Evolutionary conservation across 2,329 filamentous ascomycete genomes (phyloP).

Genomic region (Penicillium rolfsii): DNA sequence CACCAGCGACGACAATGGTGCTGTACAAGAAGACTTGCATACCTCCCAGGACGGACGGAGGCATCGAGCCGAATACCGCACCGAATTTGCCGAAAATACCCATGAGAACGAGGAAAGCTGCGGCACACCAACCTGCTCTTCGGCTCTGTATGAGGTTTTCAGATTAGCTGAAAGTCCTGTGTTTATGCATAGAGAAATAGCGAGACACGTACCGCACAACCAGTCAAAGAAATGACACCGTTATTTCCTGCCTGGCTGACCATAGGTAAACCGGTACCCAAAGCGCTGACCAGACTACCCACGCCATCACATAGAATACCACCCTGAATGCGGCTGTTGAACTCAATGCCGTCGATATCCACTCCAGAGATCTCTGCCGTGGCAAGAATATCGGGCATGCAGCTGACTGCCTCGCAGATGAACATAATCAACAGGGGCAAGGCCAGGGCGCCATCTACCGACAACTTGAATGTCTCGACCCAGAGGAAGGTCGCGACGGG

Average conservation of each 20-base stretch:
- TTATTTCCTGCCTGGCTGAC: slow-evolving; percentile 83
- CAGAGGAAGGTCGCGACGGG: slow-evolving; percentile 67
- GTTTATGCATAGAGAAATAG: not conserved
- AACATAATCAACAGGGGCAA: slow-evolving; percentile 59
- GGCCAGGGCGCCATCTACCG: slow-evolving; percentile 64
- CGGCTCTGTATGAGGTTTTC: slow-evolving; percentile 56
- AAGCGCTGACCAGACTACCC: slow-evolving; percentile 72
- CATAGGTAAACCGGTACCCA: slow-evolving; percentile 81
- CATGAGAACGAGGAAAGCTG: slow-evolving; percentile 76
- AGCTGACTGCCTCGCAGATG: slow-evolving; percentile 67
- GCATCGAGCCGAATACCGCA: slow-evolving; percentile 76
- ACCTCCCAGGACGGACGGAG: slow-evolving; percentile 65
- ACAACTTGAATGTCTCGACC: slow-evolving; percentile 67
- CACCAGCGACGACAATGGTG: slow-evolving; percentile 74
- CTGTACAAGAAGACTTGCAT: slow-evolving; percentile 83
- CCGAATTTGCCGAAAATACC: slow-evolving; percentile 84
- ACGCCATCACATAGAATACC: slow-evolving; percentile 74
- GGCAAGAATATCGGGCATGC: slow-evolving; percentile 72
- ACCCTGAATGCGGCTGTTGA: slow-evolving; percentile 68
- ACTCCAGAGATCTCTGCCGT: slow-evolving; percentile 66
- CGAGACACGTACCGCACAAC: slow-evolving; percentile 62
- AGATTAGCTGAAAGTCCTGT: not conserved
- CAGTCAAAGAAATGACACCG: slow-evolving; percentile 78
- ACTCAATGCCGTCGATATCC: slow-evolving; percentile 64
- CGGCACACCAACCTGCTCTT: slow-evolving; percentile 77